Percentiles rank a stretch among this genome's conserved stretches.
phyloP scores from a whole-genome alignment of 2,329 filamentous ascomycete species.

The Aureobasidium subglaciale region DNA sequence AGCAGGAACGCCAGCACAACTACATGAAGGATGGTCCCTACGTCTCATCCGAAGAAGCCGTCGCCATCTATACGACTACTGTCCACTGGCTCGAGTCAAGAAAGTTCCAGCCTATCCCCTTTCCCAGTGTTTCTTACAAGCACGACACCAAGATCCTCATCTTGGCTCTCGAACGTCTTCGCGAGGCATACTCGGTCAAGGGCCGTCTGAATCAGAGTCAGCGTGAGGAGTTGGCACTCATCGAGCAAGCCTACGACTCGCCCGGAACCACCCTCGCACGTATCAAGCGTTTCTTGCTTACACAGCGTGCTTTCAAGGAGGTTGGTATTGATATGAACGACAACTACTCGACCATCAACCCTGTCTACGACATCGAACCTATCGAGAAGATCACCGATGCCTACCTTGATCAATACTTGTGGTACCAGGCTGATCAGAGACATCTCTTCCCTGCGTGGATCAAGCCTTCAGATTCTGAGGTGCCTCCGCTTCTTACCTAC shows the following conservation, averaged over 20 bases:
- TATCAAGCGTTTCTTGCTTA: slow-evolving; percentile 95
- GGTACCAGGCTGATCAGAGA: slow-evolving; percentile 97
- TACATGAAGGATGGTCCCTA: slow-evolving; percentile 99
- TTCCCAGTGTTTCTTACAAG: slow-evolving; percentile 98
- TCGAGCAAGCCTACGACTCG: slow-evolving; percentile 97
- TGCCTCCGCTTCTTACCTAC: slow-evolving; percentile 87
- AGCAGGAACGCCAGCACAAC: slow-evolving; percentile 97
- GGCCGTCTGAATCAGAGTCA: slow-evolving; percentile 95
- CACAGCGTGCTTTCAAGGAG: slow-evolving; percentile 97
- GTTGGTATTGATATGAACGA: slow-evolving; percentile 99
- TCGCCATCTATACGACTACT: slow-evolving; percentile 97
- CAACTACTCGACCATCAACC: slow-evolving; percentile 98
- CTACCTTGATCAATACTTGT: slow-evolving; percentile 95
- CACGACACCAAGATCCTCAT: slow-evolving; percentile 99
- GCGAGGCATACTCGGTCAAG: slow-evolving; percentile 97
- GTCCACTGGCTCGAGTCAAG: slow-evolving; percentile 98
- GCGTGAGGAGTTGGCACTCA: slow-evolving; percentile 89
- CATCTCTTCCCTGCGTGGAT: slow-evolving; percentile 98
- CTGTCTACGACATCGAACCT: slow-evolving; percentile 96
- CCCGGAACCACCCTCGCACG: slow-evolving; percentile 91
- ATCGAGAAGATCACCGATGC: slow-evolving; percentile 99
- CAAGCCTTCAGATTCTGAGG: slow-evolving; percentile 96
- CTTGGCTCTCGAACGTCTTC: slow-evolving; percentile 80
- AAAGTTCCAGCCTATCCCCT: slow-evolving; percentile 97
- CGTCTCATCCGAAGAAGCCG: slow-evolving; percentile 94